Evolutionary conservation across 352 stramenopile genomes (phyloP).

Genomic region (Pythium graminicola): DNA sequence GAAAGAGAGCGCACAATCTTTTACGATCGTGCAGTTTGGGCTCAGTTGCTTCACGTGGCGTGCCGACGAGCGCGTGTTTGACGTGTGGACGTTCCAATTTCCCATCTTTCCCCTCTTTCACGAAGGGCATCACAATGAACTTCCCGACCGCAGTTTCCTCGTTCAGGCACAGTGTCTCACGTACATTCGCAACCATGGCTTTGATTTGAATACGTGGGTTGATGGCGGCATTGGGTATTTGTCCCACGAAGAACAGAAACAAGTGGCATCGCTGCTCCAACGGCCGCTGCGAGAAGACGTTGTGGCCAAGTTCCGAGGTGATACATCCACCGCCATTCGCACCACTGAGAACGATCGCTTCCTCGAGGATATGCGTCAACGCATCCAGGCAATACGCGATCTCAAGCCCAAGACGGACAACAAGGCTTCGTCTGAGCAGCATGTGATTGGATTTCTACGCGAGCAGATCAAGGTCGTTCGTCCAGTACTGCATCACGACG

Average conservation of each 20-base stretch:
- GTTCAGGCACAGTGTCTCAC: conserved; percentile 68
- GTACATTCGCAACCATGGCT: conserved; percentile 70
- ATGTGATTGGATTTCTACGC: conserved; percentile 5
- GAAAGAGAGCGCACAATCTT: conserved; percentile 43
- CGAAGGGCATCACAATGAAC: neutral
- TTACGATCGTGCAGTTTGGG: conserved; percentile 70
- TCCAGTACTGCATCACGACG: conserved; percentile 7
- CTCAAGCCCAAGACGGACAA: neutral
- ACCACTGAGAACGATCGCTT: conserved; percentile 17
- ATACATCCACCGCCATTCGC: conserved; percentile 11
- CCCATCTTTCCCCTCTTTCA: conserved; percentile 58
- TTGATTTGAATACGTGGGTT: conserved; percentile 75
- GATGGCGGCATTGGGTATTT: conserved; percentile 66
- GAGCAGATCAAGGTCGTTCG: conserved; percentile 3
- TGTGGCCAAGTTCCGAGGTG: conserved; percentile 10
- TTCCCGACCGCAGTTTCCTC: conserved; percentile 53
- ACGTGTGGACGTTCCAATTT: conserved; percentile 65
- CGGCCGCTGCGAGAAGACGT: conserved; percentile 19
- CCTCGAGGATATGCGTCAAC: conserved; percentile 13
- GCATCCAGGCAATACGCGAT: neutral
- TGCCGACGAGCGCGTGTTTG: conserved; percentile 29
- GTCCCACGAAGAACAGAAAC: conserved; percentile 46
- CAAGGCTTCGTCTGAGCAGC: neutral
- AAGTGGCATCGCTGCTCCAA: neutral
- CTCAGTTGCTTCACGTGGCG: conserved; percentile 67